Evolutionary conservation across 495 filamentous ascomycete genomes (phyloP).

Genomic region (Hypoxylon trugodes): DNA sequence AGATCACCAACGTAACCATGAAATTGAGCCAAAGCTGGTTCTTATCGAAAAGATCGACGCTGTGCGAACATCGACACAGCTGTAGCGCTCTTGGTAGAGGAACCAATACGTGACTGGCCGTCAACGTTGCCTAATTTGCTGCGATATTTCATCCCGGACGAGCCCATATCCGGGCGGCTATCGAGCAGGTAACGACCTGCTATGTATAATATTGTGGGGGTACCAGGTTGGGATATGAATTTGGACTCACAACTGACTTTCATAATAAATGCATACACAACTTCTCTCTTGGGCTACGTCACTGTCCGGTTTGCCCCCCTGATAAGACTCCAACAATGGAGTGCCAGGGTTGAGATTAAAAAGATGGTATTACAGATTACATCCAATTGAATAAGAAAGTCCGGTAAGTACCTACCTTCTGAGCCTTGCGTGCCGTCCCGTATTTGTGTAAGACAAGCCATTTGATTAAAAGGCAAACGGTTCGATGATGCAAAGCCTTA

Average conservation of each 20-base stretch:
- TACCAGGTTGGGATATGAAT: too few relatives aligned
- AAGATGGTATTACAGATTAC: too few relatives aligned
- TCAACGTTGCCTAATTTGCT: not conserved
- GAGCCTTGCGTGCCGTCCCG: not conserved
- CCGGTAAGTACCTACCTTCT: not conserved
- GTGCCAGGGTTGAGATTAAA: not conserved
- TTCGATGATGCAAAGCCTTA: not conserved
- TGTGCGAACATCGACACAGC: too few relatives aligned
- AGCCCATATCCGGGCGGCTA: too few relatives aligned
- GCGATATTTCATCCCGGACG: not conserved
- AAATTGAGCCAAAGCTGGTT: not conserved
- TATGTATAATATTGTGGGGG: too few relatives aligned
- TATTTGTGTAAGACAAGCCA: too few relatives aligned
- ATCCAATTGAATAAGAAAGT: too few relatives aligned
- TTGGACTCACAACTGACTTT: too few relatives aligned
- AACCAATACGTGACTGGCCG: not conserved
- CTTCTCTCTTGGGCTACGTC: too few relatives aligned
- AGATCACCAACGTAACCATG: not conserved
- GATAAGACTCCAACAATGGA: not conserved
- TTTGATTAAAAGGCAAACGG: not conserved
- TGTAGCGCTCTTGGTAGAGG: too few relatives aligned
- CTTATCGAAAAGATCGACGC: conserved; percentile 16
- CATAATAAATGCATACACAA: too few relatives aligned
- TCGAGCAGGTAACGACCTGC: too few relatives aligned
- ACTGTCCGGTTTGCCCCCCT: not conserved